Evolutionary conservation across 345 rosid species (phyloP), one percentile per base, ranked within the genome.

Genomic region (Populus davidiana): DNA sequence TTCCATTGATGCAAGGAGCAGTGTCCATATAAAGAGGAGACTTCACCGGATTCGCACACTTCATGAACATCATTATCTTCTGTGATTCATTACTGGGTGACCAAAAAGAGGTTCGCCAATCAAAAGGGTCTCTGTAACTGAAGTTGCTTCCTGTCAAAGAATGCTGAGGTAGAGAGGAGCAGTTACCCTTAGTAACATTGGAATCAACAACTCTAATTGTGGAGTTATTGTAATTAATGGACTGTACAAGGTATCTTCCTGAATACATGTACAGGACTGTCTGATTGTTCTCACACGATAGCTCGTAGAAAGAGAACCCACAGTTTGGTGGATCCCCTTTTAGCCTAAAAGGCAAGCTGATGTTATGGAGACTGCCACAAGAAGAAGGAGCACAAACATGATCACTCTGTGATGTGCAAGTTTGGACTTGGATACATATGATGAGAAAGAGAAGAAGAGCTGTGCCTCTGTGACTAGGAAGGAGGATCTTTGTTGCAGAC

Each of bases 171-270:
- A 76, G 59, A 14, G 71, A 69, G n/a, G 79, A 76, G 63, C 79
- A 76, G 25, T 69, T 76, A 9, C 29, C 67, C 25, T 56, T 65
- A 11, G 36, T 23, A n/a, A 76, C 54, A 16, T 73, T 73, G 17
- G 56, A 67, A 69, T 76, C 79, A 17, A 25, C 68, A 23, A 69
- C 20, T 27, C 68, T 67, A 13, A 69, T 76, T 35, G 79, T 76
- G 6, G 54, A 52, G 10, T 69, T 25, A 21, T 25, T 54, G 59
- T 76, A 69, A 29, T 76, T 27, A 67, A 76, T 76, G 31, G 68
- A n/a, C 54, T 59, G 69, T 1, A 76, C 74, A 20, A 35, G 27
- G 59, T 76, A 76, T 20, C 61, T 76, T 16, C 59, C 79, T 2
- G 75, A 71, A n/a, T 65, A 73, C 50, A 73, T 25, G 69, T 62